Evolutionary conservation across 768 basidiomycete species (phyloP).

Genomic region (Calvatia gigantea): DNA sequence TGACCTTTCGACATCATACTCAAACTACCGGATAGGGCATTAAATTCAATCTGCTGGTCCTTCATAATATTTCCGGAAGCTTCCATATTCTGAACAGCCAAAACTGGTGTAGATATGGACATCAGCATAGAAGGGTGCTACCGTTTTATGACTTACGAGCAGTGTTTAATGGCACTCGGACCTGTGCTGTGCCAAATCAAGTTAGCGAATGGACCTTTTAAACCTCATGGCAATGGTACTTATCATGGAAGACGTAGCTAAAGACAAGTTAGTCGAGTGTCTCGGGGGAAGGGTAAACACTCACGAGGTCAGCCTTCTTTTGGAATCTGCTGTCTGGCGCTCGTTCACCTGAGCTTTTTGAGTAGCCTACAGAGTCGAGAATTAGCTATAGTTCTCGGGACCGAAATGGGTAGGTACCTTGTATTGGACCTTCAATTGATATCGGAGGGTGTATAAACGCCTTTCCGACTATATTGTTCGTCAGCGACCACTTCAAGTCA

Average conservation of each 20-base stretch:
- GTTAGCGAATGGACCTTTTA: slow-evolving; percentile 7
- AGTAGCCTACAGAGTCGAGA: slow-evolving; percentile 39
- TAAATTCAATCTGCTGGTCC: slow-evolving; percentile 84
- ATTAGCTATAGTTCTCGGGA: not conserved
- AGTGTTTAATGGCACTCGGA: slow-evolving; percentile 79
- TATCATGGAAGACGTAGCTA: slow-evolving; percentile 79
- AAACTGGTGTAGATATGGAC: slow-evolving; percentile 32
- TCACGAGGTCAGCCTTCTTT: slow-evolving; percentile 76
- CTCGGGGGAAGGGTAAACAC: slow-evolving; percentile 23
- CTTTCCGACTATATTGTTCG: slow-evolving; percentile 51
- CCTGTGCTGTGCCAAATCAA: slow-evolving; percentile 41
- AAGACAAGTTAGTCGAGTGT: not conserved
- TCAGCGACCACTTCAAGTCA: not conserved
- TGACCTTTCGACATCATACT: slow-evolving; percentile 86
- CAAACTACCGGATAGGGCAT: slow-evolving; percentile 75
- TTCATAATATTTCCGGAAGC: slow-evolving; percentile 69
- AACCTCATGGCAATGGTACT: slow-evolving; percentile 26
- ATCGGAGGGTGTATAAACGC: slow-evolving; percentile 63
- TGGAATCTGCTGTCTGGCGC: slow-evolving; percentile 73
- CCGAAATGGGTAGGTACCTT: slow-evolving; percentile 27
- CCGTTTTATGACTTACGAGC: slow-evolving; percentile 41
- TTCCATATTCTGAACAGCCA: slow-evolving; percentile 92
- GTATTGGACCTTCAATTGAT: slow-evolving; percentile 74
- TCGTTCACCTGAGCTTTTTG: slow-evolving; percentile 78
- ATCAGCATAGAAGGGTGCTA: not conserved